Conservation (phyloP, 2,329 filamentous ascomycete species). For the Paramyrothecium roridum region DNA sequence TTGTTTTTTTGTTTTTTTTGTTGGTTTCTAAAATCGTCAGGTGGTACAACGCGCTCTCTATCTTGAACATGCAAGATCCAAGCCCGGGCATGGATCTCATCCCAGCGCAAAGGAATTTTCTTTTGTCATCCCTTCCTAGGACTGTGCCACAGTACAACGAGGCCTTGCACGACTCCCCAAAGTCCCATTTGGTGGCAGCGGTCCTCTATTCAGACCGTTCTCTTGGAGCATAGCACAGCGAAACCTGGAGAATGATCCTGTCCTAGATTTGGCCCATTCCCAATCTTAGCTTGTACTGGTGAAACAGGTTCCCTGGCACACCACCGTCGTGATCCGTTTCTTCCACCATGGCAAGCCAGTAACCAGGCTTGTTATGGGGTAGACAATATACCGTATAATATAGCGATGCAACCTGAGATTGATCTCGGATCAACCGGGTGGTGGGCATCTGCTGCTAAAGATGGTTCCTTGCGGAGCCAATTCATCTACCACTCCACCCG, state of each 20-base stretch:
- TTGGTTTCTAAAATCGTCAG: not conserved
- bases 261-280: not conserved
- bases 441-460: not conserved
- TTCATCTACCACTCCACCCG: not conserved
- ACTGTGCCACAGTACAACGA: too few relatives aligned
- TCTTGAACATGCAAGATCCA: not conserved
- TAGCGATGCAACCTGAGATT: too few relatives aligned
- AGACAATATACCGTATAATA: too few relatives aligned
- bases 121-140: too few relatives aligned
- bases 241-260: too few relatives aligned
- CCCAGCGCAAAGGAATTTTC: too few relatives aligned
- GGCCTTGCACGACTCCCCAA: too few relatives aligned
- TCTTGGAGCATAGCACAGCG: not conserved
- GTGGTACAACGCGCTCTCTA: not conserved
- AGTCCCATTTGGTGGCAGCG: not conserved
- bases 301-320: not conserved
- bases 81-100: not conserved
- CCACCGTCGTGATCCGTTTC: too few relatives aligned
- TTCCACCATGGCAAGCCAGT: too few relatives aligned
- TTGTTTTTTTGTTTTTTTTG: too few relatives aligned
- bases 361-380: too few relatives aligned
- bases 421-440: not conserved
- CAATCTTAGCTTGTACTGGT: not conserved
- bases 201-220: not conserved
- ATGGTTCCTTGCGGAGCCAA: not conserved